phyloP scores from a whole-genome alignment of 176 grass and related monocot species.

The Hordeum vulgare region DNA sequence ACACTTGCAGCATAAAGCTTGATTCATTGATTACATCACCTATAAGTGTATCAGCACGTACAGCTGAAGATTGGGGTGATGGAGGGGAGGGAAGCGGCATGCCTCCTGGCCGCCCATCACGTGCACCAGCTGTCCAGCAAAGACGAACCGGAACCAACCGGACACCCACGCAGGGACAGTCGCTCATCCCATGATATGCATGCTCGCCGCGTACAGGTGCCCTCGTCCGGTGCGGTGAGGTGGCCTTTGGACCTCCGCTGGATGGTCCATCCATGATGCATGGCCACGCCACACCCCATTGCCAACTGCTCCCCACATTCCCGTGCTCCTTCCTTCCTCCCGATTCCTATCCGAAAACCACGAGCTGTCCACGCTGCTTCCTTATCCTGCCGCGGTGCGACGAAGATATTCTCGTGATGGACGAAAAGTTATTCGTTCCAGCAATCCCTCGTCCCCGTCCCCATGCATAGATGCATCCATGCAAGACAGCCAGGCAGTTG shows the following conservation, averaged over 20 bases:
- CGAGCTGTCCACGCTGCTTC: not conserved
- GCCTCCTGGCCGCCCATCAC: conserved; percentile 36
- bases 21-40: not conserved
- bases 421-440: not conserved
- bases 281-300: not conserved
- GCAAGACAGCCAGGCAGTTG: not conserved
- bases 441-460: not conserved
- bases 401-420: not conserved
- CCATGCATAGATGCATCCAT: not conserved
- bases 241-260: not conserved
- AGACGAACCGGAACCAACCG: conserved; percentile 18
- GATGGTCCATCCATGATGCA: not conserved
- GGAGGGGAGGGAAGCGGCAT: conserved; percentile 24
- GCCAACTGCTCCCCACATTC: not conserved
- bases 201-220: conserved; percentile 26
- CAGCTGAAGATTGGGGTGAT: not conserved
- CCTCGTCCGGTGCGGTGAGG: not conserved
- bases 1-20: not conserved
- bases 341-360: not conserved
- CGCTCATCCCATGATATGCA: not conserved
- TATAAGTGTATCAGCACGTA: not conserved
- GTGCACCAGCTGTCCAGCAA: conserved; percentile 54
- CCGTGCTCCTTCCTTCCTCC: not conserved
- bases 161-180: not conserved
- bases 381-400: not conserved